phyloP scores from a whole-genome alignment of 1,139 yeast genomes.

The Debaryomycetaceae sp. region DNA sequence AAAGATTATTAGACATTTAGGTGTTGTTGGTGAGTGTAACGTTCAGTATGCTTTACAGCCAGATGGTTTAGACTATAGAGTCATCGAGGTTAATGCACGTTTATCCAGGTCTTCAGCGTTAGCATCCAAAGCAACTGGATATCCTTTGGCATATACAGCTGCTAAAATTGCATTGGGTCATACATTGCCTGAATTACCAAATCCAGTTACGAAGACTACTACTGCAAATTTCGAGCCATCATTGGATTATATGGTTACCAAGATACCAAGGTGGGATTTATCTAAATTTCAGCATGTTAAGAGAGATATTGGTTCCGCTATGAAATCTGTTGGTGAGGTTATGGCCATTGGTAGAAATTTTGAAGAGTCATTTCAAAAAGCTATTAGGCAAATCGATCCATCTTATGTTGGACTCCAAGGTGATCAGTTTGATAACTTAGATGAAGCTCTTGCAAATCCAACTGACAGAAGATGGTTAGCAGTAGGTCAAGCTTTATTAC shows the following conservation, averaged over 20 bases:
- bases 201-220: slow-evolving; percentile 94
- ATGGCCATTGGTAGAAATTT: slow-evolving; percentile 98
- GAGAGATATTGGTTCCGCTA: slow-evolving; percentile 89
- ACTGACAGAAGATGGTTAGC: slow-evolving; percentile 99
- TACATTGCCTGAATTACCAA: slow-evolving; percentile 91
- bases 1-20: slow-evolving; percentile 94
- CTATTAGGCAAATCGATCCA: slow-evolving; percentile 95
- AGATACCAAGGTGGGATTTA: slow-evolving; percentile 98
- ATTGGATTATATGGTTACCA: slow-evolving; percentile 92
- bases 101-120: slow-evolving; percentile 95
- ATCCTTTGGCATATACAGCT: slow-evolving; percentile 97
- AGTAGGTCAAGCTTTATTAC: slow-evolving; percentile 91
- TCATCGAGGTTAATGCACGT: slow-evolving; percentile 96
- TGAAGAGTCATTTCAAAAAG: slow-evolving; percentile 97
- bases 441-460: slow-evolving; percentile 78
- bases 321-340: slow-evolving; percentile 99
- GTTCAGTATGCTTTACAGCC: slow-evolving; percentile 97
- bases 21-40: slow-evolving; percentile 99
- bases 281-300: slow-evolving; percentile 92
- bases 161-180: slow-evolving; percentile 95
- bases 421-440: slow-evolving; percentile 73
- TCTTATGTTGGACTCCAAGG: slow-evolving; percentile 92
- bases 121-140: slow-evolving; percentile 98
- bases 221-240: slow-evolving; percentile 97
- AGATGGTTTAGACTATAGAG: slow-evolving; percentile 91